Evolutionary conservation across 495 filamentous ascomycete genomes (phyloP).

Genomic region (Aspergillus campestris): DNA sequence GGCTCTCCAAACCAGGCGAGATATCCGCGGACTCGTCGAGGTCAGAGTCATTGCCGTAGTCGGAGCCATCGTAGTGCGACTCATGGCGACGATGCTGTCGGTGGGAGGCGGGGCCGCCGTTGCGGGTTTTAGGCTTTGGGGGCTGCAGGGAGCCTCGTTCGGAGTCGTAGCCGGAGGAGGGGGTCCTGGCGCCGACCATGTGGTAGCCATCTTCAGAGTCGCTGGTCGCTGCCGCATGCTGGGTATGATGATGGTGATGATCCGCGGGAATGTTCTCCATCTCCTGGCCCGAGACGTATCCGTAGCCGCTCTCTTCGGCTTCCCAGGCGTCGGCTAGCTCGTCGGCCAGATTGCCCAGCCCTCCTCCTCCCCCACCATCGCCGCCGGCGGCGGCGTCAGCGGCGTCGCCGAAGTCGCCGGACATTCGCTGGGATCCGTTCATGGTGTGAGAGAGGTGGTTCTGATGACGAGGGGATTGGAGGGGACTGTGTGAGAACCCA

Average conservation of each 20-base stretch:
- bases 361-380: slow-evolving; percentile 36
- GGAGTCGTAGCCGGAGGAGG: slow-evolving; percentile 21
- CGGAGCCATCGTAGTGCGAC: slow-evolving; percentile 50
- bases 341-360: slow-evolving; percentile 77
- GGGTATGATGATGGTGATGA: slow-evolving; percentile 20
- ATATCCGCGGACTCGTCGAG: slow-evolving; percentile 59
- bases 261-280: slow-evolving; percentile 18
- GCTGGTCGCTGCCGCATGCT: slow-evolving; percentile 3
- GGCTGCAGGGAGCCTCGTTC: slow-evolving; percentile 21
- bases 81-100: slow-evolving; percentile 37
- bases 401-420: slow-evolving; percentile 33
- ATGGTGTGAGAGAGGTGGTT: slow-evolving; percentile 44
- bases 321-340: slow-evolving; percentile 56
- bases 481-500: slow-evolving; percentile 34
- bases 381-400: slow-evolving; percentile 32
- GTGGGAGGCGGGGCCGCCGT: slow-evolving; percentile 22
- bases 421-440: slow-evolving; percentile 40
- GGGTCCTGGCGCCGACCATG: slow-evolving; percentile 18
- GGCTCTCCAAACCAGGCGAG: slow-evolving; percentile 60
- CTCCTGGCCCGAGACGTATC: slow-evolving; percentile 35
- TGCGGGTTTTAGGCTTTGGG: slow-evolving; percentile 20
- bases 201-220: slow-evolving; percentile 29
- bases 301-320: slow-evolving; percentile 49
- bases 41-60: slow-evolving; percentile 63
- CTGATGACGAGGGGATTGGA: slow-evolving; percentile 34